Base-by-base conservation (phyloP, 208 protist genomes). In the Zelonia costaricensis region DNA sequence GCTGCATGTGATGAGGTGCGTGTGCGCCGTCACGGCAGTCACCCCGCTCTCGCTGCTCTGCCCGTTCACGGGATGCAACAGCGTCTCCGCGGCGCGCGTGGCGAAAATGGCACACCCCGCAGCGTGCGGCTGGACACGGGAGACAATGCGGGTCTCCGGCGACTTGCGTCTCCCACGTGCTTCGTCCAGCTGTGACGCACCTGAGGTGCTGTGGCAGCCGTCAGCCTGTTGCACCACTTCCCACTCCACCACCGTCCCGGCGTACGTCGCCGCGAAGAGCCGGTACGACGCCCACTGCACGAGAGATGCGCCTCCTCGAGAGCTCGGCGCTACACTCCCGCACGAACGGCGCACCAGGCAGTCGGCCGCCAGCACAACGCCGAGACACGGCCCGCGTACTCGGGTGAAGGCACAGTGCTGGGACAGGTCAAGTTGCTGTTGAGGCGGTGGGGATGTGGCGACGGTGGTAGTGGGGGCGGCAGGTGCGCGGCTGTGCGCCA, bases 31-130 rank as follows among this genome's bases (percentile, higher is more conserved):
- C 42, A 20, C 25, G 42, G 5, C 45, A 30, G 33, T 27, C 0
- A 7, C 15, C 0, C 18, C 1, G 8, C 43, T n/a, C 1, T 39
- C 23, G 33, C 6, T 10, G 30, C 13, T 36, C 15, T 53, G n/a
- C 0, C 23, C 20, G 28, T n/a, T 2, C 44, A 48, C 31, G 10
- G 18, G 15, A 22, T 18, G 16, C 38, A 18, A 35, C 2, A 15
- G n/a, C 3, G 36, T 58, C 10, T 25, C 46, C 35, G 28, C 59
- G 8, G 70, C 61, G 1, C 62, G 59, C 18, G 89, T 80, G 1
- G 84, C 57, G 51, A 94, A 94, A 10, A 94, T 62, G 7, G 88
- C 88, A 44, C 88, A 94, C 8, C 79, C 76, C 0, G 62, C 28
- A 0, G 52, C 51, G 52, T 94, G 88, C 0, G 82, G 80, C 22